These are phyloP conservation scores for Brassica balearica DNA, from an alignment of 441 rosid genomes.

Conservation along the genomic window DNA sequence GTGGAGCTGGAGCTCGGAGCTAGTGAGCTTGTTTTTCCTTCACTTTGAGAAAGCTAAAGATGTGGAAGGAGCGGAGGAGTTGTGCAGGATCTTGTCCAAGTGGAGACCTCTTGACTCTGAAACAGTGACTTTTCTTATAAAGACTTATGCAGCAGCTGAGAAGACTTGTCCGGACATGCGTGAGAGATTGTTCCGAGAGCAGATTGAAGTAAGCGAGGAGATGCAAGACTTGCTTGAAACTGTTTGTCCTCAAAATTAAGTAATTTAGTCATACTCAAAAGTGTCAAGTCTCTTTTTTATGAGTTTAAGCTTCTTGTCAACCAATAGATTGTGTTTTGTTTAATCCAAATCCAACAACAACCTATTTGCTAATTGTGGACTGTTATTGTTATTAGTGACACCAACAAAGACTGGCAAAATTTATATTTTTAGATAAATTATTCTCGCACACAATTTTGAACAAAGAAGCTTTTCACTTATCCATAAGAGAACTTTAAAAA, in stretches of 20 bases:
- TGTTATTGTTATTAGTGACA: slow-evolving; percentile 28
- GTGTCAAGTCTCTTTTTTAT: slow-evolving; percentile 1
- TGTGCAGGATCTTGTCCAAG: slow-evolving; percentile 54
- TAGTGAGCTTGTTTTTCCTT: slow-evolving; percentile 48
- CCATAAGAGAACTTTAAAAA: neutral
- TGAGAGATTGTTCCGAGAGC: slow-evolving; percentile 52
- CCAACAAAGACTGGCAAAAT: slow-evolving; percentile 3
- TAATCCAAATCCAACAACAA: slow-evolving; percentile 15
- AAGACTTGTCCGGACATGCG: slow-evolving; percentile 59
- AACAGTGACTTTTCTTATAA: slow-evolving; percentile 49
- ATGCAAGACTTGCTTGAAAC: slow-evolving; percentile 55
- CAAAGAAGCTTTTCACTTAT: neutral
- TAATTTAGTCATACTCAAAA: neutral
- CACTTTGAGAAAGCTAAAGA: slow-evolving; percentile 62
- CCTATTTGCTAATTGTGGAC: neutral
- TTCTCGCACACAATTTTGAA: too few species aligned
- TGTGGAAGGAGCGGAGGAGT: slow-evolving; percentile 61
- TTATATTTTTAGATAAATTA: too few species aligned
- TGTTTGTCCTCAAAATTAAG: slow-evolving; percentile 45
- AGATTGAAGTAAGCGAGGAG: slow-evolving; percentile 51
- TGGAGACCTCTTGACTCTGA: slow-evolving; percentile 45
- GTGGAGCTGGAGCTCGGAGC: slow-evolving; percentile 59
- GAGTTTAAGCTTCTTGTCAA: slow-evolving; percentile 12
- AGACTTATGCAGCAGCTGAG: slow-evolving; percentile 64
- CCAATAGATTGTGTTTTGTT: slow-evolving; percentile 19